phyloP scores from a whole-genome alignment of 2,329 filamentous ascomycete genomes.

The Xylaria sp. region DNA sequence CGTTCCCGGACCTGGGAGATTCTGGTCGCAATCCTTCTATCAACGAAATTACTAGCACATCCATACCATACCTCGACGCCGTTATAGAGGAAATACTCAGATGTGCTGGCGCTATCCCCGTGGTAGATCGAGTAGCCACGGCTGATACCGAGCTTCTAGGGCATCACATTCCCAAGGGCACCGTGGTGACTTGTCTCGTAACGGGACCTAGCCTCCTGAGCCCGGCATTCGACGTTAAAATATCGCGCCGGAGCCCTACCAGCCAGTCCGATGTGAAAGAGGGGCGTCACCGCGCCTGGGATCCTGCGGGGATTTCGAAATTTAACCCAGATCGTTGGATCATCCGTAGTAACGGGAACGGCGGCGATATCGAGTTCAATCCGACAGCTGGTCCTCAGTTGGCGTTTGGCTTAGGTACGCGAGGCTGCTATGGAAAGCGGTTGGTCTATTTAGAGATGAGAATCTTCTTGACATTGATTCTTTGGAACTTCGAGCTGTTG shows the following conservation, averaged over 20 bases:
- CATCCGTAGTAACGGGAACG: not conserved
- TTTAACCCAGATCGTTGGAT: not conserved
- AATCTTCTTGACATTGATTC: not conserved
- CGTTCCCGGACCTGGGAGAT: not conserved
- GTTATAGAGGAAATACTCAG: constrained; percentile 21
- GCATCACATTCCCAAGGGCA: constrained; percentile 2
- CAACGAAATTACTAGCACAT: constrained; percentile 3
- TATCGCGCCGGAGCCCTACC: not conserved
- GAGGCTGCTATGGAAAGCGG: not conserved
- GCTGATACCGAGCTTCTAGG: constrained; percentile 5
- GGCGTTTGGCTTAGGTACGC: not conserved
- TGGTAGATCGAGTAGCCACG: not conserved
- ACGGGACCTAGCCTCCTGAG: not conserved
- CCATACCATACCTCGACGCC: constrained; percentile 21
- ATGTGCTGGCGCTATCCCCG: not conserved
- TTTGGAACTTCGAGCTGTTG: not conserved
- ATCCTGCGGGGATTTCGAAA: not conserved
- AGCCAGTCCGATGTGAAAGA: too few species aligned
- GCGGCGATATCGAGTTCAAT: not conserved
- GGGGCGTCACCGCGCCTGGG: not conserved
- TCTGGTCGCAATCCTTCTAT: not conserved
- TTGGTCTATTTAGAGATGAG: not conserved
- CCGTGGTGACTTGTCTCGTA: not conserved
- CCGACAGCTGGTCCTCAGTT: not conserved
- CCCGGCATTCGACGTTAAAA: not conserved